These are phyloP conservation scores for Cyanodermella asteris DNA, from an alignment of 2,329 filamentous ascomycete species.

Conservation along the genomic window DNA sequence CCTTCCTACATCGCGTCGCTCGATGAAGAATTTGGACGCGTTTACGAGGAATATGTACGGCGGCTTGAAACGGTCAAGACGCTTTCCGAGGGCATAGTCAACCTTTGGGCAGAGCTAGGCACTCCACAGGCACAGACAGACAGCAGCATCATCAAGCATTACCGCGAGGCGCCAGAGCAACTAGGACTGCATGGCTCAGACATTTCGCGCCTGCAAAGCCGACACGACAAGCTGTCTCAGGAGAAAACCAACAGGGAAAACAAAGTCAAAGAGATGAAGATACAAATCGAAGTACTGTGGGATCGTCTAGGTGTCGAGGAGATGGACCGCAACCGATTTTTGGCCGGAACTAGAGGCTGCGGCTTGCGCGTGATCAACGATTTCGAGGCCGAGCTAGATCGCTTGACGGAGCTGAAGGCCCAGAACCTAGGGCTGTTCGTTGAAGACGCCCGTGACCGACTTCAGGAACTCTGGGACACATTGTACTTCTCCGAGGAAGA, in stretches of 20 bases:
- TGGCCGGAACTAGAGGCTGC: constrained; percentile 73
- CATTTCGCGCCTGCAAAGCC: constrained; percentile 45
- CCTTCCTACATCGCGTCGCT: constrained; percentile 67
- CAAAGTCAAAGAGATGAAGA: constrained; percentile 51
- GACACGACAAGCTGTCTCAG: constrained; percentile 61
- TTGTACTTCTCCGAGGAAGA: constrained; percentile 94
- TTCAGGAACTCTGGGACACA: constrained; percentile 88
- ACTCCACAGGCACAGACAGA: constrained; percentile 89
- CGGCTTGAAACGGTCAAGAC: constrained; percentile 56
- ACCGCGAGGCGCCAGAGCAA: constrained; percentile 80
- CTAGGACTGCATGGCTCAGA: constrained; percentile 82
- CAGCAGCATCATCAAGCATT: constrained; percentile 63
- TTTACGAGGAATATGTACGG: constrained; percentile 89
- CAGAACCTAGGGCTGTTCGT: constrained; percentile 93
- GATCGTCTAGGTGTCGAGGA: constrained; percentile 68
- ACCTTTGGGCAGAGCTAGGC: constrained; percentile 86
- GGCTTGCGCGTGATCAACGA: constrained; percentile 85
- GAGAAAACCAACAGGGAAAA: constrained; percentile 77
- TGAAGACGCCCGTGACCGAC: constrained; percentile 71
- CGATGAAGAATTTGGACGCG: constrained; percentile 75
- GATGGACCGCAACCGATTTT: constrained; percentile 60
- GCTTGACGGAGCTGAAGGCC: constrained; percentile 78
- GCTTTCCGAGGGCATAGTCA: constrained; percentile 66
- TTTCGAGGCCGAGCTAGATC: constrained; percentile 71
- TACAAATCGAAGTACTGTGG: constrained; percentile 71